These are phyloP conservation scores for Neofusicoccum sp. DNA, from an alignment of 2,329 filamentous ascomycete genomes.

Conservation along the genomic window DNA sequence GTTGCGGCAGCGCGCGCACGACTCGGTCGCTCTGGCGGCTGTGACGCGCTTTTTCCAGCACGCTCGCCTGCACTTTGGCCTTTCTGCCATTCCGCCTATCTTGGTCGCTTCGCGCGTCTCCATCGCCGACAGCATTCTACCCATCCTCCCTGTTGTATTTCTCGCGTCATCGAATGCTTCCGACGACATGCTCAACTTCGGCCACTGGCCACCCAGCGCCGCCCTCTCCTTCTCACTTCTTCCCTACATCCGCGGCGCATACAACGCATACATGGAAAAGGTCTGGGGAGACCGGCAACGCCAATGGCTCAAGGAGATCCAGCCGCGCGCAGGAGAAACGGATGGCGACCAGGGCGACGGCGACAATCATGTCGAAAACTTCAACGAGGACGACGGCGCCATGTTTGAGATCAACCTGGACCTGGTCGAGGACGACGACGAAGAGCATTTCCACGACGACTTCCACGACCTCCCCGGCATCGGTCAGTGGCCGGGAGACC, in stretches of 20 bases:
- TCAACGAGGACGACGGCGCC: constrained; percentile 39
- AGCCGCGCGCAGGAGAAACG: constrained; percentile 55
- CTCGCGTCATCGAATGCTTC: constrained; percentile 55
- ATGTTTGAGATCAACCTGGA: constrained; percentile 55
- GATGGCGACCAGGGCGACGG: constrained; percentile 32
- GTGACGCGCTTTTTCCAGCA: constrained; percentile 38
- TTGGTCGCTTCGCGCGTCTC: constrained; percentile 64
- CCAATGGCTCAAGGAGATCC: constrained; percentile 65
- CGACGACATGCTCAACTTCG: constrained; percentile 52
- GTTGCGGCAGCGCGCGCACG: constrained; percentile 31
- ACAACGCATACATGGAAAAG: constrained; percentile 64
- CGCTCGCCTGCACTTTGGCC: constrained; percentile 59
- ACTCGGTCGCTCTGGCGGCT: constrained; percentile 36
- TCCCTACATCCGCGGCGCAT: constrained; percentile 66
- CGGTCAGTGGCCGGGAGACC: constrained; percentile 14
- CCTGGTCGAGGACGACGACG: constrained; percentile 38
- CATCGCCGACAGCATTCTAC: constrained; percentile 66
- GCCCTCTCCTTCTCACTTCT: constrained; percentile 67
- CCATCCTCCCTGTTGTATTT: constrained; percentile 64
- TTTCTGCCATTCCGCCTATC: constrained; percentile 69
- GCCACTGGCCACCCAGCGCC: constrained; percentile 68
- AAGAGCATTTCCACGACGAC: constrained; percentile 41
- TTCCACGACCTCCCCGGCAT: constrained; percentile 30
- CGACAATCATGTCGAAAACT: constrained; percentile 31
- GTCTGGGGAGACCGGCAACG: constrained; percentile 61